Conservation (phyloP, 805 yeast genomes). For the Candida namnaoensis region DNA sequence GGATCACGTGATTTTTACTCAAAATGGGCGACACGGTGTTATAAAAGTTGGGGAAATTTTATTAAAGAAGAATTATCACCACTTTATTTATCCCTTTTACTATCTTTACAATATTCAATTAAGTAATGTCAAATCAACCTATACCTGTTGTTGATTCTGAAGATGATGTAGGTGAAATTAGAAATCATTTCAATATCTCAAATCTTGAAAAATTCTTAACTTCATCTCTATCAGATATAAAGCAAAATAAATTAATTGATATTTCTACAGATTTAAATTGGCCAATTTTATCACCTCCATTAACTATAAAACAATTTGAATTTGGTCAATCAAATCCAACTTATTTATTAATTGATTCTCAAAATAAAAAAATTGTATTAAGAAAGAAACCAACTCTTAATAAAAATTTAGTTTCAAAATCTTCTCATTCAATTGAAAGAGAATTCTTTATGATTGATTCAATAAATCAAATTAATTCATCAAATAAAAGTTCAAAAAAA, state of each 20-base stretch:
- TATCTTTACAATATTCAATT: too few species aligned
- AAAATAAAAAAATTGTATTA: conserved; percentile 34
- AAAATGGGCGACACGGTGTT: too few species aligned
- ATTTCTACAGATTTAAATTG: conserved; percentile 10
- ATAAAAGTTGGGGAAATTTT: too few species aligned
- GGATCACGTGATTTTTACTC: too few species aligned
- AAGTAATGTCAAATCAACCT: too few species aligned
- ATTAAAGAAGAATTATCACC: too few species aligned
- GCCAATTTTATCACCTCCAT: conserved; percentile 20
- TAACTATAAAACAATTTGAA: conserved; percentile 38
- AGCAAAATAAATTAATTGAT: conserved; percentile 5
- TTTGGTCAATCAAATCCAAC: conserved; percentile 64
- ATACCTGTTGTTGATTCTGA: conserved; percentile 19
- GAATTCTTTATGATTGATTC: conserved; percentile 44
- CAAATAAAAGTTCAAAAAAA: conserved; percentile 5
- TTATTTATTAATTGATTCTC: conserved; percentile 35
- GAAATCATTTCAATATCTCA: conserved; percentile 19
- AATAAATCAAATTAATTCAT: conserved; percentile 17
- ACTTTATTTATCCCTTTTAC: too few species aligned
- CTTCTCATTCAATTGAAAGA: conserved; percentile 57
- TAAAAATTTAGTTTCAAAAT: conserved; percentile 37
- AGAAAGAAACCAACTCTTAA: conserved; percentile 49
- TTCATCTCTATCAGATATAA: neutral
- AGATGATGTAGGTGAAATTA: conserved; percentile 16
- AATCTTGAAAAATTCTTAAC: conserved; percentile 18